A percentile compares a stretch with the other conserved stretches of the same genome.
phyloP scores from a whole-genome alignment of 2,329 filamentous ascomycete species.

The Ophiostoma tasmaniense region DNA sequence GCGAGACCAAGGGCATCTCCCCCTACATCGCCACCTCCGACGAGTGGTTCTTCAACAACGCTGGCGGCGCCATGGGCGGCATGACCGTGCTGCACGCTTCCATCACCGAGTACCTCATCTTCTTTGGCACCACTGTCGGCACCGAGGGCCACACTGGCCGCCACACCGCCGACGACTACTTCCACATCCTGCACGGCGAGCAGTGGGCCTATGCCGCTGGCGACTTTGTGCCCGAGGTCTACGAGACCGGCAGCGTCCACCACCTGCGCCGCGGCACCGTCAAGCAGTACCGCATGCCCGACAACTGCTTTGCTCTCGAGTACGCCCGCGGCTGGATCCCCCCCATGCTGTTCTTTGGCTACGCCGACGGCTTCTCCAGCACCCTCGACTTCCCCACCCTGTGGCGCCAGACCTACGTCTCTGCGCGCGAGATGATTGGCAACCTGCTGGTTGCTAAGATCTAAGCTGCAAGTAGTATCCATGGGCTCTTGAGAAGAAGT shows the following conservation, averaged over 20 bases:
- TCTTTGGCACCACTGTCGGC: conserved; percentile 75
- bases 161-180: conserved; percentile 90
- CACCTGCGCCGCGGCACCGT: conserved; percentile 61
- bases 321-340: conserved; percentile 86
- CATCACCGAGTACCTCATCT: conserved; percentile 82
- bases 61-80: conserved; percentile 81
- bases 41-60: conserved; percentile 81
- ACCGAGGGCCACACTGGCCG: conserved; percentile 84
- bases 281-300: conserved; percentile 78
- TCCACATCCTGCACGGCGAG: conserved; percentile 75
- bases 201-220: conserved; percentile 68
- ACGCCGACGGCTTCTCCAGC: conserved; percentile 69
- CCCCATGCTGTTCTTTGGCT: conserved; percentile 85
- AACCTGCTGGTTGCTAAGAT: conserved; percentile 67
- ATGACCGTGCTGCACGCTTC: conserved; percentile 88
- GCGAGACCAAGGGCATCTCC: conserved; percentile 41
- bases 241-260: conserved; percentile 61
- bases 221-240: conserved; percentile 58
- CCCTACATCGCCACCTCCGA: conserved; percentile 59
- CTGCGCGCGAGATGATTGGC: conserved; percentile 64
- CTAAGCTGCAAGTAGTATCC: no score
- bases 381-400: conserved; percentile 80
- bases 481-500: no score
- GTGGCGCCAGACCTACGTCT: conserved; percentile 68
- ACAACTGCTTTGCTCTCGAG: conserved; percentile 70